A percentile compares a stretch with the other conserved stretches of the same genome.
These are phyloP conservation scores for Saposhnikovia divaricata DNA, from an alignment of 129 eudicot genomes.

Conservation along the genomic window DNA sequence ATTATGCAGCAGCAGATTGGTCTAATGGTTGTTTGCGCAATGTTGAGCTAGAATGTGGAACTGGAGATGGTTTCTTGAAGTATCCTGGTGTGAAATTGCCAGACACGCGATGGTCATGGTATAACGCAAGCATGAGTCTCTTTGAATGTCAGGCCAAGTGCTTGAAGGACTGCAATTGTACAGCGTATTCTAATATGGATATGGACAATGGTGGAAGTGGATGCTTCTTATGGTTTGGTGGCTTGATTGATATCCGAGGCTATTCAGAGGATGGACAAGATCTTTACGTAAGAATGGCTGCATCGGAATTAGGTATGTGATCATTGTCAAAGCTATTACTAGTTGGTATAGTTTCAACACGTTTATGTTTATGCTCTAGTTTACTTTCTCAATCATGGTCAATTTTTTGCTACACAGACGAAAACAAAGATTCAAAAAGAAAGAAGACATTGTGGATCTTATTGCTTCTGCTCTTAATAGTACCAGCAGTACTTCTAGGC, in stretches of 20 bases:
- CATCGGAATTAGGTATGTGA: slow-evolving; percentile 7
- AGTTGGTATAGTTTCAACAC: not conserved
- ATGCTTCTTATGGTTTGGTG: slow-evolving; percentile 4
- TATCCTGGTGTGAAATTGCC: slow-evolving; percentile 15
- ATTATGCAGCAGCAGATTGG: slow-evolving; percentile 22
- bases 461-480: not conserved
- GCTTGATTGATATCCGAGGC: not conserved
- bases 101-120: slow-evolving; percentile 5
- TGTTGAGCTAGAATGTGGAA: not conserved
- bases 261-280: slow-evolving; percentile 4
- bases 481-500: slow-evolving; percentile 14
- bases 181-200: slow-evolving; percentile 4
- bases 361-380: not conserved
- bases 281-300: slow-evolving; percentile 12
- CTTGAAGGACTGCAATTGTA: slow-evolving; percentile 19
- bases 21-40: slow-evolving; percentile 17
- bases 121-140: slow-evolving; percentile 2
- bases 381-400: not conserved
- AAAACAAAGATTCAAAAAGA: not conserved
- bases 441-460: slow-evolving; percentile 1
- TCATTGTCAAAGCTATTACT: not conserved
- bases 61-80: slow-evolving; percentile 11
- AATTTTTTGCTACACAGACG: not conserved
- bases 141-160: slow-evolving; percentile 12
- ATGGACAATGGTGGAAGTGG: slow-evolving; percentile 8